Percentiles rank a stretch among this genome's conserved stretches.
phyloP scores from a whole-genome alignment of 192 early-diverging fungal species.

The Phycomyces nitens region DNA sequence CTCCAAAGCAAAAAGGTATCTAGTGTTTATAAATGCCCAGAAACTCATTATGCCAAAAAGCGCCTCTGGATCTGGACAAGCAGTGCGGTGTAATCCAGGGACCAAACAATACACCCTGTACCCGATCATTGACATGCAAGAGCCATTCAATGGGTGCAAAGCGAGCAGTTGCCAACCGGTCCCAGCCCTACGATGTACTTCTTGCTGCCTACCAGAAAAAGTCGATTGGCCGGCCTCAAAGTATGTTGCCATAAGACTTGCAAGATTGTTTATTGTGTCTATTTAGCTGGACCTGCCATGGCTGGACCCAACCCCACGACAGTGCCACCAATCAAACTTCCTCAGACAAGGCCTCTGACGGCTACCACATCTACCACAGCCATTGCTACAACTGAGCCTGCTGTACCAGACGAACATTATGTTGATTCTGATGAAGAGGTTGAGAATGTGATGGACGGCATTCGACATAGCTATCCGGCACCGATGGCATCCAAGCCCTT shows the following conservation, averaged over 20 bases:
- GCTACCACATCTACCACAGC: too few relatives aligned
- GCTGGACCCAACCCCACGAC: too few relatives aligned
- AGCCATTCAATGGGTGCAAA: slow-evolving; percentile 90
- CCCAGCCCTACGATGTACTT: slow-evolving; percentile 80
- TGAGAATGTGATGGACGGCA: slow-evolving; percentile 59
- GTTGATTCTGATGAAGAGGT: slow-evolving; percentile 73
- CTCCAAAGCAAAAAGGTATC: slow-evolving; percentile 49
- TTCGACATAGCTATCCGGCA: slow-evolving; percentile 20
- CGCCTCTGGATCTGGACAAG: slow-evolving; percentile 86
- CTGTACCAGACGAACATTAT: slow-evolving; percentile 36
- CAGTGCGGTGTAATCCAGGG: slow-evolving; percentile 80
- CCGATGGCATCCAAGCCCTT: slow-evolving; percentile 17
- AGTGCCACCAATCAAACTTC: too few relatives aligned
- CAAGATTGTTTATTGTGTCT: too few relatives aligned
- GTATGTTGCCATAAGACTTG: slow-evolving; percentile 31
- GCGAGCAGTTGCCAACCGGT: slow-evolving; percentile 77
- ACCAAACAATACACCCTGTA: slow-evolving; percentile 62
- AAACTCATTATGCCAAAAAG: too few relatives aligned
- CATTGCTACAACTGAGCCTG: too few relatives aligned
- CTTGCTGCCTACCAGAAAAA: slow-evolving; percentile 76
- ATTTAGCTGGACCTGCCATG: too few relatives aligned
- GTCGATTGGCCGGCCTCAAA: slow-evolving; percentile 54
- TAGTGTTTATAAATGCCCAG: too few relatives aligned
- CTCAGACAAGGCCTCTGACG: too few relatives aligned
- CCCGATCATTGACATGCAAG: slow-evolving; percentile 92